Conservation (phyloP, 805 yeast species). For the Candida namnaoensis region DNA sequence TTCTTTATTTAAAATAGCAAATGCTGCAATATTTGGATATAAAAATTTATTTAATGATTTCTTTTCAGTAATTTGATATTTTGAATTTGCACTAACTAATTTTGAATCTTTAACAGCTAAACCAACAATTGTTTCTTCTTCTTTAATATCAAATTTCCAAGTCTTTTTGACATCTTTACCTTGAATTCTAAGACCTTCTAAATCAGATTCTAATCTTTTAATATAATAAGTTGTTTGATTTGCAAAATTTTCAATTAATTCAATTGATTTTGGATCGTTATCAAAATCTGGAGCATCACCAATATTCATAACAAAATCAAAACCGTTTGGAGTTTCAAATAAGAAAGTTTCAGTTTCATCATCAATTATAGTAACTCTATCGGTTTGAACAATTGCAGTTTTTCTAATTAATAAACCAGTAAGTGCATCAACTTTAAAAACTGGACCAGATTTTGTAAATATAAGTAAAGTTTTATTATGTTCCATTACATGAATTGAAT, state of each 20-base stretch:
- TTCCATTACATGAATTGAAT: constrained; percentile 12
- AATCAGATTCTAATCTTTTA: constrained; percentile 13
- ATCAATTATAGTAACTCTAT: constrained; percentile 6
- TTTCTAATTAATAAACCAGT: constrained; percentile 19
- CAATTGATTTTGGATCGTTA: neutral
- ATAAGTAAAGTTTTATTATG: constrained; percentile 7
- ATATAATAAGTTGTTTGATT: constrained; percentile 17
- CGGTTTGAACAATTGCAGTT: constrained; percentile 7
- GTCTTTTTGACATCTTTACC: constrained; percentile 19
- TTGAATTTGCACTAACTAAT: constrained; percentile 47
- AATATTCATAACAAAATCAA: constrained; percentile 9
- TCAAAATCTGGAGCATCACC: too few species aligned
- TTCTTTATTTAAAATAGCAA: constrained; percentile 31
- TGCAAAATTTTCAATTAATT: constrained; percentile 11
- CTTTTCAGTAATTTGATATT: constrained; percentile 60
- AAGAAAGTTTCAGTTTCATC: constrained; percentile 9
- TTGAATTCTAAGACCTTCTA: constrained; percentile 15
- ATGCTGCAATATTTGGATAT: constrained; percentile 56
- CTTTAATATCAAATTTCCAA: constrained; percentile 26
- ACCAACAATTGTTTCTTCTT: constrained; percentile 29
- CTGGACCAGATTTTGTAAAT: constrained; percentile 13
- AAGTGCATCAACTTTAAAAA: constrained; percentile 13
- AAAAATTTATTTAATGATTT: constrained; percentile 78
- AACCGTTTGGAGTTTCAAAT: constrained; percentile 8
- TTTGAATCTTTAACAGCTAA: constrained; percentile 29